Conservation (phyloP, 768 basidiomycete genomes). For the Naganishia antarctica region DNA sequence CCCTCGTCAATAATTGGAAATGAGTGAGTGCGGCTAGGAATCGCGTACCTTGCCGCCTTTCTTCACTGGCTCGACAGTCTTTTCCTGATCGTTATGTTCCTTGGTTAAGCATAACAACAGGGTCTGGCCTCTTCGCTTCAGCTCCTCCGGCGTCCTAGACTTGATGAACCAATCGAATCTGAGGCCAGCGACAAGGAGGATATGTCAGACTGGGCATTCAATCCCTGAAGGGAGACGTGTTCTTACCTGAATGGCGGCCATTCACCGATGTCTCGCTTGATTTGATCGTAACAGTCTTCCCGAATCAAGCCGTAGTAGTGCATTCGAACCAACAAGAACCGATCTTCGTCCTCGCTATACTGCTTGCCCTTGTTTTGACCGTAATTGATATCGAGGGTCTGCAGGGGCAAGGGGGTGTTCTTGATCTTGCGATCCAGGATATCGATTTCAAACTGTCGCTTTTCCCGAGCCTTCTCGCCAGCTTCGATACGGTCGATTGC, state of each 20-base stretch:
- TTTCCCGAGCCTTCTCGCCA: constrained; percentile 77
- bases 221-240: too few relatives aligned
- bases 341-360: constrained; percentile 93
- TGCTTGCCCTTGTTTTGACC: constrained; percentile 90
- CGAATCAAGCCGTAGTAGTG: constrained; percentile 80
- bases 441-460: constrained; percentile 66
- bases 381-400: constrained; percentile 92
- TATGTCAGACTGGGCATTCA: background rate
- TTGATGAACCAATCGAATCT: constrained; percentile 97
- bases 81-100: constrained; percentile 58
- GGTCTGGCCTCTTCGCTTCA: constrained; percentile 81
- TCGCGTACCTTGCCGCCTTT: constrained; percentile 48
- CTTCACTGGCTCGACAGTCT: constrained; percentile 63
- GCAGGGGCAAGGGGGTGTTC: constrained; percentile 84
- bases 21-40: too few relatives aligned
- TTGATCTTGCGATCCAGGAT: constrained; percentile 76
- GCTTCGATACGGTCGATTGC: constrained; percentile 51
- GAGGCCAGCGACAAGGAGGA: constrained; percentile 4
- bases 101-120: constrained; percentile 85
- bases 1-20: background rate
- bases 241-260: constrained; percentile 80
- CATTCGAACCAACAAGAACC: constrained; percentile 84
- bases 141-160: constrained; percentile 80
- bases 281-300: constrained; percentile 83
- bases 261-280: constrained; percentile 93